Base-by-base conservation (phyloP, 2,329 filamentous ascomycete genomes). In the Berkeleyomyces basicola region DNA sequence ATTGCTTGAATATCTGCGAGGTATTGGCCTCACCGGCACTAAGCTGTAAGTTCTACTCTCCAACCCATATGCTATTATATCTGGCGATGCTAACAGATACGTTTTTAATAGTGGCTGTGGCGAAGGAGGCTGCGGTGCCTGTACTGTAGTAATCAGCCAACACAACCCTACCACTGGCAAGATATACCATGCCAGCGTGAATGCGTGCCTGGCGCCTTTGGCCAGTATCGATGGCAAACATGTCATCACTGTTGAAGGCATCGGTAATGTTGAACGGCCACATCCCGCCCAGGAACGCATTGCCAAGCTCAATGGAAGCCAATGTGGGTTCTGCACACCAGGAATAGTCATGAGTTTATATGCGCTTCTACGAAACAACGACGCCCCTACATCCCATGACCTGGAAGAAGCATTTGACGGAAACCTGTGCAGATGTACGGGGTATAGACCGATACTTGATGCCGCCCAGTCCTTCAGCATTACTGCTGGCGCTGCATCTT, bases 261-360 rank as follows among this genome's bases (percentile, higher is more conserved):
- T 99, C 69, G 93, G 93, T 9, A 88, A 87, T 71, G 85, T 88
- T 37, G 86, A 93, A 72, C 83, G 80, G 49, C 93, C 93, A 4
- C 93, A 99, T 75, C 88, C 92, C 1, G 79, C 86, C 3, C 93
- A 97, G 72, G 90, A 97, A 75, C 82, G 93, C 58, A 87, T 99
- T 68, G 92, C 93, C 16, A 88, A 88, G 73, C 83, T 87, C 40
- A 93, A 96, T 75, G 93, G 93, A 58, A 95, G 89, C 68, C 92
- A 99, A 72, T 99, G 81, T 65, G 81, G 91, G 0, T 99, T 99
- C 74, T 99, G 93, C 70, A 97, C 93, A 0, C 93, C 93, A 3
- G 93, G 93, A 1, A 97, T 99, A 69, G 91, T 97, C 66, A 97
- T 97, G 88, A 96, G 91, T 72, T 74, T 97, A 63, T 99, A 99